A percentile compares a stretch with the other conserved stretches of the same genome.
These are phyloP conservation scores for Hypoxylon sp. DNA, from an alignment of 2,329 filamentous ascomycete genomes.

Conservation along the genomic window DNA sequence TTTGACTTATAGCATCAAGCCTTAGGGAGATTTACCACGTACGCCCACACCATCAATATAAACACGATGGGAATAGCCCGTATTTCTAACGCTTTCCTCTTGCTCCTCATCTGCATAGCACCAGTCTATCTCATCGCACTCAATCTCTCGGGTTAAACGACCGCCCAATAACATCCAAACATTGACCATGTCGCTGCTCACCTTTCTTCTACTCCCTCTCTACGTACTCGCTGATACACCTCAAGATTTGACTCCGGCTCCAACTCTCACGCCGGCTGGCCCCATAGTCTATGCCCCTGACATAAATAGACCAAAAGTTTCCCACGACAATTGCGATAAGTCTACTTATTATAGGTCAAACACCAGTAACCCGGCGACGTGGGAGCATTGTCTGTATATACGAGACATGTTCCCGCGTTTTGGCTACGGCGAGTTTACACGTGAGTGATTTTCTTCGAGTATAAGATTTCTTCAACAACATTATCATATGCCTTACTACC, in stretches of 20 bases:
- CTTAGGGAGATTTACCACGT: too few relatives aligned
- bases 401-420: neutral
- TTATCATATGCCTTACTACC: too few relatives aligned
- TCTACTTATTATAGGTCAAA: neutral
- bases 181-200: slow-evolving; percentile 28
- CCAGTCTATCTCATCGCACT: neutral
- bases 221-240: slow-evolving; percentile 25
- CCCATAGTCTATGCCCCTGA: slow-evolving; percentile 25
- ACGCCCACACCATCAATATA: slow-evolving; percentile 2
- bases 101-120: neutral
- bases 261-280: slow-evolving; percentile 7
- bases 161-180: neutral
- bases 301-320: neutral
- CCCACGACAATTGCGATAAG: neutral
- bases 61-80: neutral
- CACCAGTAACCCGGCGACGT: neutral
- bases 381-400: neutral
- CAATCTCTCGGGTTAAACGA: neutral
- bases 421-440: neutral
- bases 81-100: neutral
- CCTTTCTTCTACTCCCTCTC: slow-evolving; percentile 30
- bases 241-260: neutral
- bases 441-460: neutral
- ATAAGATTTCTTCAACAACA: neutral
- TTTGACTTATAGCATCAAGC: neutral